Percentiles rank a stretch among this genome's conserved stretches.
These are phyloP conservation scores for Suillus spraguei DNA, from an alignment of 768 basidiomycete species.

Conservation along the genomic window DNA sequence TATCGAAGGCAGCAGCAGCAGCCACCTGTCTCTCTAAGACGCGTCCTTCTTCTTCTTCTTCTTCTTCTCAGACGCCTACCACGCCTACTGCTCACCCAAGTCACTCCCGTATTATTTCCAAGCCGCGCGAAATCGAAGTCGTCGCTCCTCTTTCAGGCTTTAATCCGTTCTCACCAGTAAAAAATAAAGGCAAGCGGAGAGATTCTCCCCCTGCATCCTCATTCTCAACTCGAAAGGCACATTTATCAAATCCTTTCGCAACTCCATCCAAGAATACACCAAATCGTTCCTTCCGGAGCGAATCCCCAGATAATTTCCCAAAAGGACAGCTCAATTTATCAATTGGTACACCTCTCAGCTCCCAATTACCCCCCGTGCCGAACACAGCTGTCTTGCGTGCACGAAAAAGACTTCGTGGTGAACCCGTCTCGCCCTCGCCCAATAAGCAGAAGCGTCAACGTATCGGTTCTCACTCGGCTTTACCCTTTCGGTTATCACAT, in stretches of 20 bases:
- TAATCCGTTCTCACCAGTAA: constrained; percentile 82
- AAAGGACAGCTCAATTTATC: constrained; percentile 27
- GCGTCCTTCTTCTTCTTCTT: constrained; percentile 15
- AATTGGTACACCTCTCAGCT: constrained; percentile 22
- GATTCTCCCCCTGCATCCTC: constrained; percentile 24
- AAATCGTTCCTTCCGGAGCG: constrained; percentile 28
- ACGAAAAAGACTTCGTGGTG: constrained; percentile 79
- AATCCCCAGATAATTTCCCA: constrained; percentile 46
- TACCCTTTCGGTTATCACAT: constrained; percentile 39
- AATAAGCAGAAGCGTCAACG: constrained; percentile 76
- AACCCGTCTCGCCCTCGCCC: constrained; percentile 82
- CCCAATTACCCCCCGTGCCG: constrained; percentile 25
- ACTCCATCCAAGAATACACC: constrained; percentile 43
- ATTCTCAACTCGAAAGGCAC: constrained; percentile 18
- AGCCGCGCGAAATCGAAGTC: constrained; percentile 52
- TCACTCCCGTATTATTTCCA: constrained; percentile 39
- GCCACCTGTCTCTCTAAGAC: constrained; percentile 42
- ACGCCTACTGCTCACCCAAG: constrained; percentile 34
- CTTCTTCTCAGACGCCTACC: constrained; percentile 26
- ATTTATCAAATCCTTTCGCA: constrained; percentile 44
- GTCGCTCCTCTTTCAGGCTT: constrained; percentile 56
- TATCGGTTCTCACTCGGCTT: constrained; percentile 41
- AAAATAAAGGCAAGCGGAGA: constrained; percentile 56
- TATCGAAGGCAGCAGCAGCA: constrained; percentile 50
- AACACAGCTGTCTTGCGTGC: constrained; percentile 62